Conservation (phyloP, 805 yeast genomes). For the Candida arabinofermentans region DNA sequence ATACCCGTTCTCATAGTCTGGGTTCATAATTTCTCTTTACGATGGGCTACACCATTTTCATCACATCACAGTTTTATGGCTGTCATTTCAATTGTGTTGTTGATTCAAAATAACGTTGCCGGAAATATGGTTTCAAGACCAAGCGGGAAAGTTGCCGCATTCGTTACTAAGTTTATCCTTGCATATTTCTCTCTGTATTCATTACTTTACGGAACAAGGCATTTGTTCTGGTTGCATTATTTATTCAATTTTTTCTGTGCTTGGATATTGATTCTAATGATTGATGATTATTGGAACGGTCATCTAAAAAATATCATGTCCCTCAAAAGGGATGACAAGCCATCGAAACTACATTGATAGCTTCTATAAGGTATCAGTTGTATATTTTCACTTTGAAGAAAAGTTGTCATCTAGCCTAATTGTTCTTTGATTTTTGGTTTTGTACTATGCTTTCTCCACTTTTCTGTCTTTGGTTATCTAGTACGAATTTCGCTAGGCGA, state of each 20-base stretch:
- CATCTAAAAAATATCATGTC: constrained; percentile 10
- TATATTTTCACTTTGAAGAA: not conserved
- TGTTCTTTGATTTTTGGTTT: not conserved
- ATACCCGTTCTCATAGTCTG: constrained; percentile 78
- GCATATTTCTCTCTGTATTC: constrained; percentile 57
- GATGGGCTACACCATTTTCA: constrained; percentile 80
- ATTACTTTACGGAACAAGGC: constrained; percentile 70
- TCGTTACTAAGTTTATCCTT: constrained; percentile 36
- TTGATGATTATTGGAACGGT: constrained; percentile 24
- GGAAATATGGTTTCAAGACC: constrained; percentile 43
- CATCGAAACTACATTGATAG: constrained; percentile 17
- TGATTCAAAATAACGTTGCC: constrained; percentile 52
- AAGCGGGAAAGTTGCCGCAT: constrained; percentile 21
- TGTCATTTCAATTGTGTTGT: constrained; percentile 63
- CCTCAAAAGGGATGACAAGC: constrained; percentile 15
- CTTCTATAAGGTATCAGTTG: too few species aligned
- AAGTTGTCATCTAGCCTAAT: not conserved
- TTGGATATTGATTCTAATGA: constrained; percentile 35
- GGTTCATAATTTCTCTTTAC: constrained; percentile 69
- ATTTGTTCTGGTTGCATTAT: constrained; percentile 83
- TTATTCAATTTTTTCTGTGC: constrained; percentile 62
- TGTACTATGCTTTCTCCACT: too few species aligned
- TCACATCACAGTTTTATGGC: constrained; percentile 84
- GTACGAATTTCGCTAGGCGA: too few species aligned
- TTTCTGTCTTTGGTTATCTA: too few species aligned